Evolutionary conservation across 345 rosid genomes (phyloP), one percentile per base, ranked within the genome.

Genomic region (Citropsis articulata): DNA sequence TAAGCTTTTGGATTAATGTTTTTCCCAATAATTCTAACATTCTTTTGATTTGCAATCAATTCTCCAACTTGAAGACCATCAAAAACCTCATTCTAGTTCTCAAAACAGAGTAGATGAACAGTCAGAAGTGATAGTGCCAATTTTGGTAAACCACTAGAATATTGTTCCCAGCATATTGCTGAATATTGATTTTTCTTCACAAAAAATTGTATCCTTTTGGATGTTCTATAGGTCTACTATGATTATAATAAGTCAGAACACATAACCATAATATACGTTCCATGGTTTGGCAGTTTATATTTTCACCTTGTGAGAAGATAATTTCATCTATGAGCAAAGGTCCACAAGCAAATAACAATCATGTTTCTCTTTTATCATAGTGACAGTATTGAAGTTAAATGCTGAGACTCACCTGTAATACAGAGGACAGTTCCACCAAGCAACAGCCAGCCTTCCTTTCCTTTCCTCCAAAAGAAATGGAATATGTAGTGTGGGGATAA

Each of bases 371-470:
- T 65, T 4, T 31, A 36, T 18, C 30, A 5, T 50, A 22, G n/a
- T 25, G 10, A 33, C 35, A 71, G 25, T 12, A 71, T 13, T 42
- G 21, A 45, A 73, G 16, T 70, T 71, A 63, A 50, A 66, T 3
- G 50, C 8, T 73, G 66, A 68, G 60, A 75, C 72, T 70, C 56
- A 89, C 97, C 98, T 66, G 98, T 93, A 69, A 93, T 90, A 53
- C 98, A 90, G 83, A 93, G 94, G 83, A 93, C 87, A 75, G 90
- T 90, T 77, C 98, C 97, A 42, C 97, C 93, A 68, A 95, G 93
- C 73, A 88, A 83, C 40, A 90, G 84, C 95, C 98, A 95, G 7
- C 96, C 95, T 73, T 91, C 88, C 73, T 83, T 81, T 63, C 94
- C 91, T 10, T 92, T 92, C 78, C 92, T 89, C 77, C 61, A 55